Conservation (phyloP, 208 protist genomes). For the Wallacemonas sp. region DNA sequence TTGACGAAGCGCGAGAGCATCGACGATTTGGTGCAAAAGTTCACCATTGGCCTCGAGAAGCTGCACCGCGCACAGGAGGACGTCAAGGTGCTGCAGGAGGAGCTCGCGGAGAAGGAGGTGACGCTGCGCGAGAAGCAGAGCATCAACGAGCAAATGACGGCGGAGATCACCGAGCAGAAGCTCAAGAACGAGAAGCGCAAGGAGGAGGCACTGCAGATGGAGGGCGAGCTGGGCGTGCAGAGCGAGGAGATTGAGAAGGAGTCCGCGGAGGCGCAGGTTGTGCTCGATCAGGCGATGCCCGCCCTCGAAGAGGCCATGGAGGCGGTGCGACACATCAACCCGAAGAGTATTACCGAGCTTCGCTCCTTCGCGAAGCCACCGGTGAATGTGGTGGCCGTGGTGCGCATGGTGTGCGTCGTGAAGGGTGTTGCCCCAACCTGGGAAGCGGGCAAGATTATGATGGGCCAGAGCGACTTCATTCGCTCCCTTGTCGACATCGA, state of each 20-base stretch:
- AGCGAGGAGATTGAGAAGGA: constrained; percentile 92
- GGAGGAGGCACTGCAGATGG: constrained; percentile 87
- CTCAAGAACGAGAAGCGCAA: constrained; percentile 90
- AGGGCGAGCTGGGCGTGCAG: constrained; percentile 90
- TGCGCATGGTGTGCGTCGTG: constrained; percentile 94
- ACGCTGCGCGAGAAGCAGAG: constrained; percentile 94
- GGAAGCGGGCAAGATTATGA: constrained; percentile 92
- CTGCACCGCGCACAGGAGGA: constrained; percentile 95
- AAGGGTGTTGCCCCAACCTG: constrained; percentile 89
- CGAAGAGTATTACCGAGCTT: constrained; percentile 97
- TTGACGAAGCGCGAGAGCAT: constrained; percentile 93
- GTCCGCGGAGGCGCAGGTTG: constrained; percentile 92
- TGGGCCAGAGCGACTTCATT: constrained; percentile 92
- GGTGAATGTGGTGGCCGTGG: constrained; percentile 94
- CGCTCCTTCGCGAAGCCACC: constrained; percentile 96
- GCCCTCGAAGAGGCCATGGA: constrained; percentile 95
- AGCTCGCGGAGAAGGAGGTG: constrained; percentile 94
- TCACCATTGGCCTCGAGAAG: constrained; percentile 97
- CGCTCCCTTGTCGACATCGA: constrained; percentile 91
- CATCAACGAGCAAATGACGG: constrained; percentile 93
- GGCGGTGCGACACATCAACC: constrained; percentile 95
- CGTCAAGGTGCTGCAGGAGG: constrained; percentile 95
- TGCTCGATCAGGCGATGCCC: constrained; percentile 96
- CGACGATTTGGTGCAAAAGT: constrained; percentile 93
- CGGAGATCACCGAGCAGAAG: constrained; percentile 91